Conservation (phyloP, 768 basidiomycete genomes). For the Stropharia rugosoannulata region DNA sequence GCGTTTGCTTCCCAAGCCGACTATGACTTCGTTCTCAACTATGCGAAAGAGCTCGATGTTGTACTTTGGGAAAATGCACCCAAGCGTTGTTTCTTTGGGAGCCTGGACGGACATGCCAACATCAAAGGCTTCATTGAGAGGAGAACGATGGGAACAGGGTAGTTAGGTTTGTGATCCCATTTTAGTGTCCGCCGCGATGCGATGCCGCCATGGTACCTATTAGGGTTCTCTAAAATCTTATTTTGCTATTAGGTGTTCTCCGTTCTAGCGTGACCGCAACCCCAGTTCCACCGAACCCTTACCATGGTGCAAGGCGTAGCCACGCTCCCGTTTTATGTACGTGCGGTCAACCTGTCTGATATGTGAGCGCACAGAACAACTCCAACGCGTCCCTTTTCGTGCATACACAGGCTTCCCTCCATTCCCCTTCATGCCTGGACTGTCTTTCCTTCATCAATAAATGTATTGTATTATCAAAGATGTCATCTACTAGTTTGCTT, state of each 20-base stretch:
- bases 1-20: conserved; percentile 85
- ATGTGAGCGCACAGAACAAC: background rate
- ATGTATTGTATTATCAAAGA: conserved; percentile 16
- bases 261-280: conserved; percentile 11
- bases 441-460: conserved; percentile 4
- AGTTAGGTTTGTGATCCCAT: conserved; percentile 20
- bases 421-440: conserved; percentile 4
- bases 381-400: conserved; percentile 5
- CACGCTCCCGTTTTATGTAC: conserved; percentile 9
- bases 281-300: conserved; percentile 9
- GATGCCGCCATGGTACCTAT: conserved; percentile 16
- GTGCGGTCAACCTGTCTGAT: conserved; percentile 4
- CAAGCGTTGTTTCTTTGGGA: conserved; percentile 83
- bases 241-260: conserved; percentile 23
- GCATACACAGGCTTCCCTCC: conserved; percentile 4
- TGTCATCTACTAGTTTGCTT: conserved; percentile 9
- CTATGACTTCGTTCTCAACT: conserved; percentile 83
- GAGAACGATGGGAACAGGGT: conserved; percentile 38
- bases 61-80: conserved; percentile 79
- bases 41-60: conserved; percentile 79
- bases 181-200: conserved; percentile 17
- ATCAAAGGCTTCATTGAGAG: conserved; percentile 81
- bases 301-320: background rate
- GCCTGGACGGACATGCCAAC: conserved; percentile 71
- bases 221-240: conserved; percentile 21